Conservation (phyloP, 2,329 filamentous ascomycete genomes). For the Tolypocladium sp. region DNA sequence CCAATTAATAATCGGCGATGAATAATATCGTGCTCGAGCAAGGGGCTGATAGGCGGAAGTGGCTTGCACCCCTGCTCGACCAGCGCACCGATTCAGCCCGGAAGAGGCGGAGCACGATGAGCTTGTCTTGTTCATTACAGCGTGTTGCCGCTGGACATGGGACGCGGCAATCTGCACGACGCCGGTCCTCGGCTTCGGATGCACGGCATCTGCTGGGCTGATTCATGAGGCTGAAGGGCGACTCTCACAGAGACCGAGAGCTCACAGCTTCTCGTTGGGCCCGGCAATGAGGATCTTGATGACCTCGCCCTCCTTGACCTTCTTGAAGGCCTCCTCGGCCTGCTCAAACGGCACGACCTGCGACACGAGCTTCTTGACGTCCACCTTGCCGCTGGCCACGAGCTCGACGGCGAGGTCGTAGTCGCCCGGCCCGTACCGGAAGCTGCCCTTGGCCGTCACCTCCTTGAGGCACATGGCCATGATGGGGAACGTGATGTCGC, state of each 20-base stretch:
- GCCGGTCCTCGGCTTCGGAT: background rate
- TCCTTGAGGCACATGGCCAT: constrained; percentile 86
- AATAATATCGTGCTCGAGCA: background rate
- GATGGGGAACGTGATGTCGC: constrained; percentile 85
- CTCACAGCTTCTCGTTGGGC: constrained; percentile 32
- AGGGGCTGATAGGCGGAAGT: background rate
- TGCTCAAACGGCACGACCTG: constrained; percentile 68
- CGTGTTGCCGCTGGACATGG: background rate
- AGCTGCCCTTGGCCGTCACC: constrained; percentile 76
- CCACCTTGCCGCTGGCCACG: constrained; percentile 61
- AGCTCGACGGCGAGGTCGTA: constrained; percentile 78
- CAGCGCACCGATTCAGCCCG: background rate
- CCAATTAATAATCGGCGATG: background rate
- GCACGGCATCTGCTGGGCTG: background rate
- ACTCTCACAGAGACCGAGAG: background rate
- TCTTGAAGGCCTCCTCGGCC: constrained; percentile 78
- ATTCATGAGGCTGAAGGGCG: background rate
- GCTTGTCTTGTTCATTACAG: background rate
- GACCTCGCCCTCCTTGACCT: constrained; percentile 75
- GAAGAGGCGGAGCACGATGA: background rate
- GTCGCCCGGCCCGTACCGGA: constrained; percentile 82
- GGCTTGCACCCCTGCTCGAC: background rate
- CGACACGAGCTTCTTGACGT: constrained; percentile 76
- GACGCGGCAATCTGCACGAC: background rate
- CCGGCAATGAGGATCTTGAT: constrained; percentile 62